Conservation (phyloP, 2,329 filamentous ascomycete species). For the Aureobasidium uvarum region DNA sequence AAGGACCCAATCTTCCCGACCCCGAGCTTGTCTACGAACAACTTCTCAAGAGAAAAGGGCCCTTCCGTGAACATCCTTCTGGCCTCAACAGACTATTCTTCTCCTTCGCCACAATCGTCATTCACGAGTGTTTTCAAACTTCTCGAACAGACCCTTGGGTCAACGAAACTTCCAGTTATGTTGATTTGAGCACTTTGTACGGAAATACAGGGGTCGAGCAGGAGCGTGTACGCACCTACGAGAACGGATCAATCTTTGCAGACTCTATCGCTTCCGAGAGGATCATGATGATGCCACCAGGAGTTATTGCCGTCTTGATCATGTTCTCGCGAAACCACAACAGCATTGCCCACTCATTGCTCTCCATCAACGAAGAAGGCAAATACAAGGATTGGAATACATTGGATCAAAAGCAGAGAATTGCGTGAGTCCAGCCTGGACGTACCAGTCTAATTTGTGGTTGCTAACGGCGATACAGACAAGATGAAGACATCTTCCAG, state of each 20-base stretch:
- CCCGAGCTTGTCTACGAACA: constrained; percentile 50
- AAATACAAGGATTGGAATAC: constrained; percentile 46
- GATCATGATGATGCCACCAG: constrained; percentile 52
- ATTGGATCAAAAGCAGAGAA: constrained; percentile 41
- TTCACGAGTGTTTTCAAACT: constrained; percentile 51
- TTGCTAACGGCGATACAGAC: constrained; percentile 36
- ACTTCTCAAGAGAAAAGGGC: constrained; percentile 44
- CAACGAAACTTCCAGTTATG: constrained; percentile 50
- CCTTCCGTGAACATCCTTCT: constrained; percentile 47
- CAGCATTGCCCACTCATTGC: constrained; percentile 43
- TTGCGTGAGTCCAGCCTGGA: constrained; percentile 39
- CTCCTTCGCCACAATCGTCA: constrained; percentile 50
- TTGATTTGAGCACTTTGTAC: constrained; percentile 50
- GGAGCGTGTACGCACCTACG: constrained; percentile 45
- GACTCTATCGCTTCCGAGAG: constrained; percentile 48
- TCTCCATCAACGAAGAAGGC: constrained; percentile 47
- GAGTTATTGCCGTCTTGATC: constrained; percentile 44
- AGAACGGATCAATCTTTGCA: constrained; percentile 46
- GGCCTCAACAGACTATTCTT: constrained; percentile 50
- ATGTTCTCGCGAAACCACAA: constrained; percentile 52
- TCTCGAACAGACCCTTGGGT: constrained; percentile 43
- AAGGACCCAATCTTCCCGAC: constrained; percentile 52
- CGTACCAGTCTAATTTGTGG: not conserved
- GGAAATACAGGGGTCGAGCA: constrained; percentile 48
- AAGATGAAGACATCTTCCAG: constrained; percentile 53